Base-by-base conservation (phyloP, 305 asterid genomes). In the Fraxinus paxiana region DNA sequence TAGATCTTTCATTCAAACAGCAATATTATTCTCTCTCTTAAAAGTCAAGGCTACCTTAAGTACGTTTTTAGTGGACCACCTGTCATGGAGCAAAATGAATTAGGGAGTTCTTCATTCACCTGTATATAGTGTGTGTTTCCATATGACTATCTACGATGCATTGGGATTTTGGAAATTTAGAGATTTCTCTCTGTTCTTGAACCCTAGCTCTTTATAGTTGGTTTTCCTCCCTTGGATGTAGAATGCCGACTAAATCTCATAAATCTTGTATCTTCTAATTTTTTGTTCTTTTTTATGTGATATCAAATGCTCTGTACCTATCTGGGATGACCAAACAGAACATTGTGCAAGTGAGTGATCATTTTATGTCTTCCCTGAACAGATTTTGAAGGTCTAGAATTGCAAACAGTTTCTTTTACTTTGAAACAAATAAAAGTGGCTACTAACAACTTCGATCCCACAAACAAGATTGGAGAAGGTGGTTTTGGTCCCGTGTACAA, bases 401-500 rank as follows among this genome's bases (percentile, higher is more conserved):
- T 89, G 79, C 98, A 95, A 80, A 95, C 95, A 34, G 85, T 92
- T 81, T 90, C 92, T 37, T 95, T 91, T 82, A 77, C 93, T n/a
- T 81, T 93, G 75, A 95, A 91, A 85, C 97, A 93, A 89, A 90
- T 95, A 74, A 92, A 88, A 89, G 85, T 85, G 76, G 97, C 99
- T n/a, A 95, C 98, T 1, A 89, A 88, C 82, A 89, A 95, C 93
- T 95, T 95, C 43, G 94, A 92, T 82, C 73, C 84, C 41, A 71
- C 86, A 67, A 91, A 93, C 82, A 95, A 93, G 90, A 87, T 95
- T 54, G 99, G 98, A 41, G 99, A 95, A 89, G 99, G 99, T 43
- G 99, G 99, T 84, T 95, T 95, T 56, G 99, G 99, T 63, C 88
- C 99, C 0, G 99, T 95, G 48, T 93, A 87, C 92, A 95, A 92